Base-by-base conservation (phyloP, 805 yeast species). In the Candida ponderosae region DNA sequence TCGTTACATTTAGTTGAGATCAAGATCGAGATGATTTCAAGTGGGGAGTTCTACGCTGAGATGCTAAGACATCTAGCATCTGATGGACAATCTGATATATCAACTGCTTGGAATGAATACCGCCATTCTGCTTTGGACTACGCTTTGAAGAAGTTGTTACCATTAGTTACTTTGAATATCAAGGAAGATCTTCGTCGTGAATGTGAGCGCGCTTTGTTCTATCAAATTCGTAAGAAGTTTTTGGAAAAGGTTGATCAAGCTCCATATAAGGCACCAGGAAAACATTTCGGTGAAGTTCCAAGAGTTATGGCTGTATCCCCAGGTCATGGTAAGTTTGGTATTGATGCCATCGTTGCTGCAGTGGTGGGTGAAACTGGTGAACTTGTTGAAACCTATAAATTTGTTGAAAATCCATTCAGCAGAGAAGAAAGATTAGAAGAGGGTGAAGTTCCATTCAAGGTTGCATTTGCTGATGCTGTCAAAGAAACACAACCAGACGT, bases 271-370 rank as follows among this genome's bases (percentile, higher is more conserved):
- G 96, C 97, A 6, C 70, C 74, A 33, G 81, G 84, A 5, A 81
- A 71, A 46, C 84, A 76, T 32, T 70, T 74, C 40, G 96, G 97
- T 32, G 83, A 95, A 5, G 70, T 78, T 37, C 96, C 98, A 17
- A 79, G 83, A 43, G 90, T 87, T 0, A 65, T 93, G 45, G 78
- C 96, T 0, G 51, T 93, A 23, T 74, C 95, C 0, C 78, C 83
- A 48, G 98, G 98, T 49, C 81, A 81, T 59, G 97, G 96, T 53
- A 81, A 77, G 43, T 74, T 68, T 51, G 74, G 77, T 31, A 76
- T 76, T 40, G 95, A 93, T 57, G 96, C 97, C 5, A 83, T 87
- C 18, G 76, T 89, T 43, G 96, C 88, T 19, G 81, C 76, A 2
- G 74, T 79, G 34, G 62, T 93, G 40, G 86, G 82, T 51, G 89